These are phyloP conservation scores for Plasmodium malariae DNA, from an alignment of 169 alveolate genomes.

Conservation along the genomic window DNA sequence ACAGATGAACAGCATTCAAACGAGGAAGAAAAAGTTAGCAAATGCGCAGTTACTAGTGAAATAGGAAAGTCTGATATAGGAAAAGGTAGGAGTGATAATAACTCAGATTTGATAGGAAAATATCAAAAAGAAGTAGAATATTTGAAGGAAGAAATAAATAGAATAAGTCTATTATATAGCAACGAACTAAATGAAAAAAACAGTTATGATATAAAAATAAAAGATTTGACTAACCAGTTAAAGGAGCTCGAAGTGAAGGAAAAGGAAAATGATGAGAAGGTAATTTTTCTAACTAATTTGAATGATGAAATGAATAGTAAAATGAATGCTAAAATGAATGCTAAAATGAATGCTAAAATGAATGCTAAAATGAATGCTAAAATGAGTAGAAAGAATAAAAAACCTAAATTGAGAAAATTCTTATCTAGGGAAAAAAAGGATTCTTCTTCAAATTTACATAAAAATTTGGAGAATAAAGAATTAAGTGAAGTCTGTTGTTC, in stretches of 20 bases:
- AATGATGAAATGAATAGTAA: not conserved
- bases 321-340: no score
- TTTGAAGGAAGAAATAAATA: conserved; percentile 58
- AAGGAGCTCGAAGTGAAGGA: conserved; percentile 17
- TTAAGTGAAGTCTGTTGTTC: not conserved
- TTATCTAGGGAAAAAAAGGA: conserved; percentile 1
- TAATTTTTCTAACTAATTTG: conserved; percentile 2
- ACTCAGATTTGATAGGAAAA: not conserved
- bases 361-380: no score
- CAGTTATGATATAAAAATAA: conserved; percentile 34
- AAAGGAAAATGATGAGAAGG: conserved; percentile 19
- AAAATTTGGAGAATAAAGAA: not conserved
- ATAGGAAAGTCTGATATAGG: not conserved
- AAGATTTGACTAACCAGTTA: conserved; percentile 3
- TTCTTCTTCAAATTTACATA: not conserved
- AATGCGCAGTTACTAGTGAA: not conserved
- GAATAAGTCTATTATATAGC: conserved; percentile 36
- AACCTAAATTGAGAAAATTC: conserved; percentile 1
- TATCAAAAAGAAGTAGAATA: conserved; percentile 20
- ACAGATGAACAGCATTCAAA: not conserved
- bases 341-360: no score
- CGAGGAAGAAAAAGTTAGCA: not conserved
- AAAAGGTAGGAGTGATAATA: not conserved
- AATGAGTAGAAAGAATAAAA: conserved; percentile 11
- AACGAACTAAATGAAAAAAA: conserved; percentile 49